phyloP scores from a whole-genome alignment of 176 grass and related monocot species.

The bread wheat (Triticum aestivum) region DNA sequence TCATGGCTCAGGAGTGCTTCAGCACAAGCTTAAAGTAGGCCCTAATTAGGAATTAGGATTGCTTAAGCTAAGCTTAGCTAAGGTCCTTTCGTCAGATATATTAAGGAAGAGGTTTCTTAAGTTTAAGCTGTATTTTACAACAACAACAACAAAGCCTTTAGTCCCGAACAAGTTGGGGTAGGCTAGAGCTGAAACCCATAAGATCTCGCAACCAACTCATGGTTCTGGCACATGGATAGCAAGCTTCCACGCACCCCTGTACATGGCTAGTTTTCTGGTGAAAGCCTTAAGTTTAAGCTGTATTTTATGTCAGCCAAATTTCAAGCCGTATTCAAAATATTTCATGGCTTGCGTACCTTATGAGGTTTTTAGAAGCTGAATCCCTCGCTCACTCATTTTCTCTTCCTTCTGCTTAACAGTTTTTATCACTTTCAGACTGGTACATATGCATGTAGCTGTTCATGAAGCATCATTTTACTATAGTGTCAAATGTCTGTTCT shows the following conservation, averaged over 20 bases:
- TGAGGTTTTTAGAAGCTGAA: neutral
- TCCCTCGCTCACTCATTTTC: no score
- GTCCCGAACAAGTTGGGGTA: no score
- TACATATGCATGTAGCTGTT: conserved; percentile 13
- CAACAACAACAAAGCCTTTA: no score
- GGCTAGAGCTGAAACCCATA: no score
- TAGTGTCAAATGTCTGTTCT: neutral
- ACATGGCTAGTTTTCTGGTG: no score
- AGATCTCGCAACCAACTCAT: no score
- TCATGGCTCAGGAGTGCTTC: neutral
- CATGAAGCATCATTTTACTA: conserved; percentile 12
- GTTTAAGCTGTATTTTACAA: neutral
- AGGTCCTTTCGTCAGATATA: neutral
- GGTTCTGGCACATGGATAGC: no score
- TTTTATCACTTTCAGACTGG: neutral
- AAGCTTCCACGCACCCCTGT: no score
- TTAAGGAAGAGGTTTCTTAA: neutral
- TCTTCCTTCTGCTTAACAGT: neutral
- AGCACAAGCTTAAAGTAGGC: neutral
- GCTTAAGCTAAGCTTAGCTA: neutral
- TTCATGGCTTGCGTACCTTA: neutral
- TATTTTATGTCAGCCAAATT: neutral
- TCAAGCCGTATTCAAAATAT: neutral
- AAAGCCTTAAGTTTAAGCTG: neutral
- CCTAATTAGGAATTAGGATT: neutral